Evolutionary conservation across 73 alveolate genomes (phyloP), one percentile per base, ranked within the genome.

Genomic region (Tetrahymena thermophila): DNA sequence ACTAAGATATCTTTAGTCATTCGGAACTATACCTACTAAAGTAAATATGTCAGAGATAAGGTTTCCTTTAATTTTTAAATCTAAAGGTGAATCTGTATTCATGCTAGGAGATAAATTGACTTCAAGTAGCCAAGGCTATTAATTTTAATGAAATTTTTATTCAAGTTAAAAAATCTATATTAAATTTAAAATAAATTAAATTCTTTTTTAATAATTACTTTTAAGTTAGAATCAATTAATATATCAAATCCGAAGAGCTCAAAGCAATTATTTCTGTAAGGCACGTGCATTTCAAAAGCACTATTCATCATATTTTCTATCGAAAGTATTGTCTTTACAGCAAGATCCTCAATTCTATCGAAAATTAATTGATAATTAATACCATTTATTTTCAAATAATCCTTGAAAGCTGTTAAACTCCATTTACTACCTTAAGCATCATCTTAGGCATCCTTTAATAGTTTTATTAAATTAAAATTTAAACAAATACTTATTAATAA

Each of bases 391-490:
- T 94, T 89, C 71, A 96, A 84, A 89, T 96, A 95, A 94, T 95
- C 96, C 35, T 94, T 58, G 37, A 96, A 96, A 34, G 98, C 98
- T 31, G 96, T 43, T 21, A 96, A 56, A 94, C 98, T 97, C 96
- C 99, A 97, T 96, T 97, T 97, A 96, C 96, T 95, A 13, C 99
- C 99, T 94, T 95, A 96, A 96, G 98, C 98, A 89, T 98, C 99
- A 94, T 97, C 94, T 34, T 97, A 97, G 16, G 98, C 96, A 94
- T 97, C 96, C 84, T 71, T 71, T 71, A 4, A 13, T 19, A 71
- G 1, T 50, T 50, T 50, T 11, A 14, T 14, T 50, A 15, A 9
- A 50, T 10, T 42, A 1, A 40, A 40, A 50, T 50, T 50, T 11
- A 19, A 14, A 15, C 28, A 19, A 50, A 50, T 19, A 19, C 23